Percentiles rank a stretch among this genome's conserved stretches.
Evolutionary conservation across 768 basidiomycete species (phyloP).

Genomic region (Termitomyces sp.): DNA sequence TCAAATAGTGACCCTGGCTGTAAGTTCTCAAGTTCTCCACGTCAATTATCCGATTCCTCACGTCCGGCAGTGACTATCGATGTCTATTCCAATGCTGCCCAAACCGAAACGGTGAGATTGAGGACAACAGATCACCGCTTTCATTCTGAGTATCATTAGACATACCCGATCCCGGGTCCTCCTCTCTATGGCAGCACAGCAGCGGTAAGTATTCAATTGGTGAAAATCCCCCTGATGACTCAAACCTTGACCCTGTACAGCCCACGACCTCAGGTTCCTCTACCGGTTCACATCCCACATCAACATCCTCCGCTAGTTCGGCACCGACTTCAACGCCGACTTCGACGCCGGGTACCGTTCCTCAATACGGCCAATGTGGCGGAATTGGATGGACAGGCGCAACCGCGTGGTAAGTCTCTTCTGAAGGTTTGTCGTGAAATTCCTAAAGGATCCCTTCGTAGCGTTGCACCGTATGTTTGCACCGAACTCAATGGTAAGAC

Average conservation of each 20-base stretch:
- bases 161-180: constrained; percentile 41
- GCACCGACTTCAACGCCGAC: constrained; percentile 13
- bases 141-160: not conserved
- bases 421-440: not conserved
- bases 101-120: constrained; percentile 21
- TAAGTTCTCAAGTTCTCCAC: constrained; percentile 17
- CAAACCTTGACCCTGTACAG: not conserved
- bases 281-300: constrained; percentile 5
- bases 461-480: constrained; percentile 34
- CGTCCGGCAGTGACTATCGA: constrained; percentile 32
- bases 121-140: no score
- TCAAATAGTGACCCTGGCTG: constrained; percentile 38
- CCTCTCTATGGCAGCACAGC: constrained; percentile 36
- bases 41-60: constrained; percentile 11
- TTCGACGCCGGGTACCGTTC: constrained; percentile 25
- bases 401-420: constrained; percentile 30
- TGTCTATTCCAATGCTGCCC: constrained; percentile 34
- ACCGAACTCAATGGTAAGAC: constrained; percentile 28
- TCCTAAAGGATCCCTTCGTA: constrained; percentile 6
- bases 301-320: constrained; percentile 17
- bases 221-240: not conserved
- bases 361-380: constrained; percentile 41
- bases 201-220: not conserved
- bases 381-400: constrained; percentile 35
- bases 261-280: not conserved